These are phyloP conservation scores for Apiotrichum gracile DNA, from an alignment of 1,284 basidiomycete species.

Conservation along the genomic window DNA sequence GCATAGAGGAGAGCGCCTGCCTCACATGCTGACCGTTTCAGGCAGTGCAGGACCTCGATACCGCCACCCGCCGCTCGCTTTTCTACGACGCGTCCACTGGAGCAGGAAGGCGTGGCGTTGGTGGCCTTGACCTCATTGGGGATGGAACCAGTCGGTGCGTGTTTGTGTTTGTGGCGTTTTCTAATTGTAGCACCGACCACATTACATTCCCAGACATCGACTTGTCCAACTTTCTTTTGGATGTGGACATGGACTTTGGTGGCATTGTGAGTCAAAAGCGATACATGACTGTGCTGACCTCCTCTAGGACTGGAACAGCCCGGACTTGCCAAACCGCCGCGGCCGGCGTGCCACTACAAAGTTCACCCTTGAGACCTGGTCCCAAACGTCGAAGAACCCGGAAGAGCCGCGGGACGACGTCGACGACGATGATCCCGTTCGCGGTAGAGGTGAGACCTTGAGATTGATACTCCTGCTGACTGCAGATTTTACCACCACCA, in stretches of 20 bases:
- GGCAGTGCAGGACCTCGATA: slow-evolving; percentile 33
- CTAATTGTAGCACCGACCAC: slow-evolving; percentile 22
- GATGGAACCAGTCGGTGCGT: slow-evolving; percentile 33
- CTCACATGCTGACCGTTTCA: neutral
- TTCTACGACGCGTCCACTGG: slow-evolving; percentile 5
- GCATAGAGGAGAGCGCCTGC: no score
- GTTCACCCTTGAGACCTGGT: slow-evolving; percentile 23
- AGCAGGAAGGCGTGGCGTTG: slow-evolving; percentile 1
- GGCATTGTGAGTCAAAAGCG: slow-evolving; percentile 23
- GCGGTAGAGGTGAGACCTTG: no score
- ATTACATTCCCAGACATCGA: slow-evolving; percentile 34
- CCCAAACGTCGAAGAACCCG: no score
- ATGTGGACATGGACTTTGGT: slow-evolving; percentile 21
- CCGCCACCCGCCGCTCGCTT: slow-evolving; percentile 24
- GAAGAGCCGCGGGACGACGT: no score
- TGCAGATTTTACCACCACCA: no score
- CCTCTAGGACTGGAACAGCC: slow-evolving; percentile 29
- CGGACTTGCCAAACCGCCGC: slow-evolving; percentile 3
- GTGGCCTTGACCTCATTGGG: slow-evolving; percentile 28
- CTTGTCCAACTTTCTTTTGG: slow-evolving; percentile 3
- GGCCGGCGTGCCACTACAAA: slow-evolving; percentile 26
- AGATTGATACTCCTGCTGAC: no score
- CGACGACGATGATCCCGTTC: no score
- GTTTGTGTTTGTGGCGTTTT: neutral
- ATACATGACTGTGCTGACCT: neutral